Conservation (phyloP, 108 stramenopile genomes). For the Cyclotella atomus region DNA sequence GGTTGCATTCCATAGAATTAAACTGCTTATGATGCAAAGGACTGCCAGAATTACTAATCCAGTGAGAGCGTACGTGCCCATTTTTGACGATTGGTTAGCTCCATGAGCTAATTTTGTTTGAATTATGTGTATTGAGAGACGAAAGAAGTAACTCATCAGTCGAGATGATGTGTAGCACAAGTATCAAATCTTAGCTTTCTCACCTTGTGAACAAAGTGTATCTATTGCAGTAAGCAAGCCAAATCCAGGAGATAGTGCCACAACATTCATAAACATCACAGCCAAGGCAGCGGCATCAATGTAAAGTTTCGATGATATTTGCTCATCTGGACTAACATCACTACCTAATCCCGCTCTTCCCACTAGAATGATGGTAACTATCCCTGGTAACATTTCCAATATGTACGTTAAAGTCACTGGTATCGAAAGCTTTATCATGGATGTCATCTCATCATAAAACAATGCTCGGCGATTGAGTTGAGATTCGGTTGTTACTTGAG, state of each 20-base stretch:
- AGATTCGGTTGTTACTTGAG: background rate
- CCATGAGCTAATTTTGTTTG: slow-evolving; percentile 25
- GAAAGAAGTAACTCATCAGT: too few species aligned
- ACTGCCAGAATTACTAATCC: slow-evolving; percentile 23
- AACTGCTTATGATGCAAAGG: slow-evolving; percentile 8
- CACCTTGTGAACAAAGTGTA: slow-evolving; percentile 43
- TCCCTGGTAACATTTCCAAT: slow-evolving; percentile 48
- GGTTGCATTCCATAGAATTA: slow-evolving; percentile 26
- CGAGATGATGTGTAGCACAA: too few species aligned
- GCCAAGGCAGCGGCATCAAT: slow-evolving; percentile 55
- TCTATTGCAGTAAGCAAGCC: slow-evolving; percentile 52
- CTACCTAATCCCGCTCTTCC: slow-evolving; percentile 13
- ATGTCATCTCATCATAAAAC: slow-evolving; percentile 32
- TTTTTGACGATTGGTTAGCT: slow-evolving; percentile 40
- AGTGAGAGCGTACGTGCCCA: slow-evolving; percentile 51
- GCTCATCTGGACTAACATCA: background rate
- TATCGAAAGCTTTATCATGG: slow-evolving; percentile 33
- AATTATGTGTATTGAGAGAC: background rate
- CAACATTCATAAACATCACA: slow-evolving; percentile 45
- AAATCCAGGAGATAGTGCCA: slow-evolving; percentile 40
- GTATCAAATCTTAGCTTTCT: background rate
- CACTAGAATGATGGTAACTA: slow-evolving; percentile 43
- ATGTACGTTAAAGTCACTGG: slow-evolving; percentile 39
- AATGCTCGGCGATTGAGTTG: background rate
- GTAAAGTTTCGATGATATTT: slow-evolving; percentile 29